Evolutionary conservation across 176 grass and related monocot genomes (phyloP), one percentile per base, ranked within the genome.

Genomic region (Oryza glaberrima): DNA sequence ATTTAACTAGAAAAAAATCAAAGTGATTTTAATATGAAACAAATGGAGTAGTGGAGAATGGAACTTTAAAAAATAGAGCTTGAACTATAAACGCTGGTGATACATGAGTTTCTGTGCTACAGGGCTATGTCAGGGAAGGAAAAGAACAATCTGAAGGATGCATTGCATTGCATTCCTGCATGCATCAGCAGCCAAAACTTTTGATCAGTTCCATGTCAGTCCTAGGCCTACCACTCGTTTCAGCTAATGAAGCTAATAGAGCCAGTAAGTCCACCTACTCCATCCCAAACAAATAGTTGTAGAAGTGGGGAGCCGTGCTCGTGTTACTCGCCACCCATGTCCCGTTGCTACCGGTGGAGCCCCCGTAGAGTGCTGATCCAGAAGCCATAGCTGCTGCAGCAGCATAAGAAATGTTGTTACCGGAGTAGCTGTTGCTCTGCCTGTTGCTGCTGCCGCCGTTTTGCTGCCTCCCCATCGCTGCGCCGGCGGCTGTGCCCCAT

Each of bases 171-270:
- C 40, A 41, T 41, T 73, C 79, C 70, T 23, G 66, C 73, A 82
- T 63, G 58, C 58, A 63, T 63, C 69, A 78, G 81, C 79, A 86
- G 85, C 81, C 90, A 96, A 93, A 84, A 88, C 81, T 96, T 91
- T 91, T 90, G 85, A 30, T 30, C 85, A 91, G 90, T 85, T 86
- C 85, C 81, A 92, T 91, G 91, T 91, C 86, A 90, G 94, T 96
- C 30, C 89, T 91, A 91, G 91, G 88, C 80, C 89, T 91, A 94
- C 65, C 73, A 87, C 83, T 69, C 81, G 45, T 75, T 75, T 83
- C 80, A 83, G 75, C 75, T 83, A 86, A 43, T 66, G 56, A 60
- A 60, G 10, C 66, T 78, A 73, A 73, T 8, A 20, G 52, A 20
- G 84, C 72, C 73, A 79, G 64, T 36, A 36, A 36, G 35, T 83